phyloP scores from a whole-genome alignment of 805 yeast species.

The Cyberlindnera mycetangii region DNA sequence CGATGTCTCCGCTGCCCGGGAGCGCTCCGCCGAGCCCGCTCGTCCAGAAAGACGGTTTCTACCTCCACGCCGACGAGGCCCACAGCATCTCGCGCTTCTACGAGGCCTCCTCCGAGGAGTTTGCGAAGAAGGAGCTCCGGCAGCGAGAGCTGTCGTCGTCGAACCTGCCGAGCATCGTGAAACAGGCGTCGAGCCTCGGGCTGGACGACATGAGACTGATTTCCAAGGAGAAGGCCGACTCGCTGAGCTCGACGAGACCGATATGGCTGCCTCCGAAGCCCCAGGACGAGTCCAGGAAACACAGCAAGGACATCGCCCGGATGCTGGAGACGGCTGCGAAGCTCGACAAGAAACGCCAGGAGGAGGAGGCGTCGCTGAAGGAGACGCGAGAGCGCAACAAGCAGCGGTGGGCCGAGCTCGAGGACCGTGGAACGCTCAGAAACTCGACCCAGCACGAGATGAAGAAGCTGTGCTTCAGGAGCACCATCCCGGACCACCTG shows the following conservation, averaged over 20 bases:
- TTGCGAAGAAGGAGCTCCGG: constrained; percentile 17
- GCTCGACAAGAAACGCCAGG: constrained; percentile 16
- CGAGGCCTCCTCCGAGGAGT: constrained; percentile 18
- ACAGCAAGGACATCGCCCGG: constrained; percentile 49
- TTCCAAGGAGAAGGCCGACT: constrained; percentile 35
- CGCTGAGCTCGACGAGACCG: constrained; percentile 56
- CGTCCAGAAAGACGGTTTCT: constrained; percentile 8
- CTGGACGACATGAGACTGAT: constrained; percentile 60
- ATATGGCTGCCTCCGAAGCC: constrained; percentile 68
- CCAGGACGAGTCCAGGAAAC: constrained; percentile 49
- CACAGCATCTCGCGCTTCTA: constrained; percentile 25
- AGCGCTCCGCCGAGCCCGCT: constrained; percentile 7
- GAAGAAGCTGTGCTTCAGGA: constrained; percentile 23
- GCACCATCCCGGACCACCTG: constrained; percentile 23
- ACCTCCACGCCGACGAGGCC: constrained; percentile 24
- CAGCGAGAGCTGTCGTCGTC: constrained; percentile 18
- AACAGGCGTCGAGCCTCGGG: constrained; percentile 36
- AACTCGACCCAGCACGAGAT: constrained; percentile 18
- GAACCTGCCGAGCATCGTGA: constrained; percentile 35
- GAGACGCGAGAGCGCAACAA: constrained; percentile 16
- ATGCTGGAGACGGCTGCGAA: constrained; percentile 31
- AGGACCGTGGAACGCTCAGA: constrained; percentile 13
- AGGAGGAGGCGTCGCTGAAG: neutral
- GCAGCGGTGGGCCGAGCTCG: constrained; percentile 24
- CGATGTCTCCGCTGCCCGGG: constrained; percentile 53